These are phyloP conservation scores for Alternaria burnsii DNA, from an alignment of 2,329 filamentous ascomycete species.

Conservation along the genomic window DNA sequence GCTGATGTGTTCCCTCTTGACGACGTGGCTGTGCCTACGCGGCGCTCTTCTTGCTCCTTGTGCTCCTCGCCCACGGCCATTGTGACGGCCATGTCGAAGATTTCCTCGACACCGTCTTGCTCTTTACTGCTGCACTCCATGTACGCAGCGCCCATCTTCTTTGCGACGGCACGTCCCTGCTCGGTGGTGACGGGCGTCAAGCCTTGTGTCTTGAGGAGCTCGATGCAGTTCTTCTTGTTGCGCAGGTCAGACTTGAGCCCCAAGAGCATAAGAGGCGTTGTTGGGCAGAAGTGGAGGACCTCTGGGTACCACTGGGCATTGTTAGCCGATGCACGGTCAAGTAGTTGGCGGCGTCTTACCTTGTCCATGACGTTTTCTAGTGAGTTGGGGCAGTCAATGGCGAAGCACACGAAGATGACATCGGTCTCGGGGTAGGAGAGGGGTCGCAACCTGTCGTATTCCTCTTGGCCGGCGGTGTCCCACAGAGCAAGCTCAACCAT, in stretches of 20 bases:
- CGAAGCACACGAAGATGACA: constrained; percentile 97
- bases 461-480: constrained; percentile 98
- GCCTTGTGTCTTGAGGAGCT: constrained; percentile 97
- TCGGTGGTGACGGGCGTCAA: constrained; percentile 92
- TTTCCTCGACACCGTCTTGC: constrained; percentile 93
- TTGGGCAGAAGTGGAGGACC: constrained; percentile 98
- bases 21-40: constrained; percentile 17
- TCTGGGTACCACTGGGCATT: constrained; percentile 92
- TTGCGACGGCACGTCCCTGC: constrained; percentile 86
- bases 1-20: constrained; percentile 30
- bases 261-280: constrained; percentile 92
- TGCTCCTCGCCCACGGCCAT: constrained; percentile 81
- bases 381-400: constrained; percentile 97
- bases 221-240: constrained; percentile 94
- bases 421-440: constrained; percentile 98
- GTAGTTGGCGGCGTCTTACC: constrained; percentile 62
- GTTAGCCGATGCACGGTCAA: constrained; percentile 34
- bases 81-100: constrained; percentile 91
- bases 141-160: constrained; percentile 93
- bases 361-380: constrained; percentile 99
- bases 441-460: constrained; percentile 94
- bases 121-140: constrained; percentile 99
- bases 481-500: constrained; percentile 95
- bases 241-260: constrained; percentile 97
- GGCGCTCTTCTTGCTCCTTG: constrained; percentile 39